These are phyloP conservation scores for Plasmodium falciparum DNA, from an alignment of 169 alveolate species.

Conservation along the genomic window DNA sequence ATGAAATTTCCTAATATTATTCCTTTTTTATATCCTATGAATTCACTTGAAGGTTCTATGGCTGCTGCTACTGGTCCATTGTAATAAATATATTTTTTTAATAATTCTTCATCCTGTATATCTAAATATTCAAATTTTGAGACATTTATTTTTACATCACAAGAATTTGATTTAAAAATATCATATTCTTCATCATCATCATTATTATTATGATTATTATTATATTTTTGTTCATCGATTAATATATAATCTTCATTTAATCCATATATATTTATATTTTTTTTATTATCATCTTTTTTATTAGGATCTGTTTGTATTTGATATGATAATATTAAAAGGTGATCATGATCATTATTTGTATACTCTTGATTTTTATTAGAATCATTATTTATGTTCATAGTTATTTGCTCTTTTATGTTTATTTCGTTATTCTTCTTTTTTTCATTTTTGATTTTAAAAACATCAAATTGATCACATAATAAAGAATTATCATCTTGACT, in stretches of 20 bases:
- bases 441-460: constrained; percentile 14
- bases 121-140: constrained; percentile 52
- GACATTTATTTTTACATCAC: constrained; percentile 57
- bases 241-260: constrained; percentile 24
- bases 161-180: background rate
- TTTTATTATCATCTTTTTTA: background rate
- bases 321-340: background rate
- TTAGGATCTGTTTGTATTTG: background rate
- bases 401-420: background rate
- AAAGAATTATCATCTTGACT: constrained; percentile 17
- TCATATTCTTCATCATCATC: background rate
- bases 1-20: constrained; percentile 43
- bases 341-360: background rate
- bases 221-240: background rate
- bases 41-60: constrained; percentile 55
- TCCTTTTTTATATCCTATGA: constrained; percentile 37
- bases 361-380: background rate
- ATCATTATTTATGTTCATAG: background rate
- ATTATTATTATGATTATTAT: constrained; percentile 4
- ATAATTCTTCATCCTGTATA: constrained; percentile 67
- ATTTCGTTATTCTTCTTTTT: background rate
- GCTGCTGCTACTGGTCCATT: constrained; percentile 78
- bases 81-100: constrained; percentile 53
- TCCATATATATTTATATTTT: background rate
- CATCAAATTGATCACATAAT: constrained; percentile 63